Evolutionary conservation across 768 basidiomycete species (phyloP), one percentile per base, ranked within the genome.

Genomic region (Xerocomellus amylosporus): DNA sequence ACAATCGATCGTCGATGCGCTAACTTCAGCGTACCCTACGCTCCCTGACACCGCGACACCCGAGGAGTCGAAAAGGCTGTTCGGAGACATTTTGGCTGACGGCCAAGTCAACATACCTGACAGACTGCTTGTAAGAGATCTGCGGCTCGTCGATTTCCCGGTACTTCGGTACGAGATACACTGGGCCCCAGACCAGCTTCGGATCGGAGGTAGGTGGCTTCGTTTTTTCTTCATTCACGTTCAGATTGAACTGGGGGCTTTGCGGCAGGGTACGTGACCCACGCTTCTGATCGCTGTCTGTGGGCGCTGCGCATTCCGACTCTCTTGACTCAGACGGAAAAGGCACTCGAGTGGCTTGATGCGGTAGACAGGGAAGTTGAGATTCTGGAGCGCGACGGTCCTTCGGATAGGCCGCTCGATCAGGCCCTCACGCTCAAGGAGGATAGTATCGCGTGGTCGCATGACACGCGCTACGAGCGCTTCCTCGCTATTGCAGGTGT

Each of bases 81-180:
- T 81, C 61, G 89, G 88, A 6, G 75, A 84, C 31, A 80, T 88
- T 38, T 61, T 85, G 60, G 77, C 81, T 53, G 77, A 77, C 39
- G 81, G 76, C 19, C 86, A 87, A 63, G 87, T 90, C 3, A 77
- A 92, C 62, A 70, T 90, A 6, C 87, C 87, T 0, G 77, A 82
- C 36, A 72, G 87, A 39, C 48, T 90, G 30, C 74, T 90, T n/a
- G 79, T 78, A 19, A 72, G 81, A 51, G 87, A 90, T 63, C 66
- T 90, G 56, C 65, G 73, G 6, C 65, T 67, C 2, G 76, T 73
- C 8, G 79, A 73, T 2, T 87, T 84, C 64, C 87, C 87, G 0
- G 77, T 87, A 1, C 69, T 89, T 54, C 74, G 87, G 50, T 92
- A 90, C 62, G 73, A 79, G 58, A 85, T 91, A 39, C 72, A 78